Conservation (phyloP, 2,329 filamentous ascomycete species). For the Sodiomyces alkalinus region DNA sequence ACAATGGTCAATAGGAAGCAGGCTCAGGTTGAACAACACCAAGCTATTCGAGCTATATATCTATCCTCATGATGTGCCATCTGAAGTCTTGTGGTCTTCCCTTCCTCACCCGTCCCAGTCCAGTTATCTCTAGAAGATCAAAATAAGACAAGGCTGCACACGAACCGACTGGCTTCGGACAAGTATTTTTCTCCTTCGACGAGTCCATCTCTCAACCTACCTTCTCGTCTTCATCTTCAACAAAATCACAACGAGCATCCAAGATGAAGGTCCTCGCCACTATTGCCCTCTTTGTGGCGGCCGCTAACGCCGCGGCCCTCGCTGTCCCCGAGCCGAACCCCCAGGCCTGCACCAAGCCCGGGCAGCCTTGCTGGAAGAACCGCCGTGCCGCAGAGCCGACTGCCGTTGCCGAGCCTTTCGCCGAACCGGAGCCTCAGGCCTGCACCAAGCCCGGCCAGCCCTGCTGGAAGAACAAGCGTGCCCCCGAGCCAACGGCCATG, state of each 20-base stretch:
- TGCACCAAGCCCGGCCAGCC: constrained; percentile 20
- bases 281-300: constrained; percentile 10
- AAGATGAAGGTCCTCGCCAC: constrained; percentile 16
- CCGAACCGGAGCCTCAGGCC: constrained; percentile 1
- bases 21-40: too few relatives aligned
- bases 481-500: constrained; percentile 12
- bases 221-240: not conserved
- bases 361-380: constrained; percentile 4
- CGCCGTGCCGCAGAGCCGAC: constrained; percentile 22
- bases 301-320: constrained; percentile 14
- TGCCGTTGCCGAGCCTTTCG: constrained; percentile 14
- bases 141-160: too few relatives aligned
- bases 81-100: not conserved
- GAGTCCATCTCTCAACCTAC: too few relatives aligned
- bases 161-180: too few relatives aligned
- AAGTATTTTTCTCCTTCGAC: too few relatives aligned
- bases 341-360: constrained; percentile 11
- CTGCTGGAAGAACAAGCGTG: constrained; percentile 25
- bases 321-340: constrained; percentile 7
- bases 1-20: too few relatives aligned
- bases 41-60: too few relatives aligned
- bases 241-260: constrained; percentile 1
- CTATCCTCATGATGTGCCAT: too few relatives aligned
- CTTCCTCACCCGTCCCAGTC: not conserved
- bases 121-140: too few relatives aligned